Evolutionary conservation across 176 grass and related monocot species (phyloP).

Genomic region (Musa schizocarpa): DNA sequence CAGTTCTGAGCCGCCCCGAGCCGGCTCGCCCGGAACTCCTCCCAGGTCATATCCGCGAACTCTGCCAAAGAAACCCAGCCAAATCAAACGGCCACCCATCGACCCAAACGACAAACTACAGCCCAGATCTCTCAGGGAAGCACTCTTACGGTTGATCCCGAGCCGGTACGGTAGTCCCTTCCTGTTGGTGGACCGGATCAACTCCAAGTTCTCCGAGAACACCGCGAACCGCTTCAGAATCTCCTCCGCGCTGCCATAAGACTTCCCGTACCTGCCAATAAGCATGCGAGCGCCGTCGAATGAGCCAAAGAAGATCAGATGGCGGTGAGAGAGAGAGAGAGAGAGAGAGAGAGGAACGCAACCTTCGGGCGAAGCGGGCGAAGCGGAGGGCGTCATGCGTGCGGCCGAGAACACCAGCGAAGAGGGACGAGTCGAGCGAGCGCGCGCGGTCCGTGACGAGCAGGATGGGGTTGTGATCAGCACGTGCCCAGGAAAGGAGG

Average conservation of each 20-base stretch:
- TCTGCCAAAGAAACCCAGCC: conserved; percentile 18
- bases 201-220: conserved; percentile 72
- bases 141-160: conserved; percentile 64
- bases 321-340: too few relatives aligned
- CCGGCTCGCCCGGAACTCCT: conserved; percentile 62
- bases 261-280: conserved; percentile 58
- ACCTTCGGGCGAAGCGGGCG: conserved; percentile 64
- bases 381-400: conserved; percentile 68
- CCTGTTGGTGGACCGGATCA: conserved; percentile 66
- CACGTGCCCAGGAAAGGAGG: conserved; percentile 20
- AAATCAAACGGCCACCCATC: neutral
- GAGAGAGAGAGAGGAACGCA: neutral
- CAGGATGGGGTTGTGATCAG: conserved; percentile 42
- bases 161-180: conserved; percentile 68
- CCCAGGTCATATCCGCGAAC: conserved; percentile 94
- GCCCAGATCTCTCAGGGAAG: conserved; percentile 1
- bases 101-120: neutral
- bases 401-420: conserved; percentile 53
- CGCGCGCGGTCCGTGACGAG: conserved; percentile 51
- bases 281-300: neutral
- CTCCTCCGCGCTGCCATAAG: conserved; percentile 60
- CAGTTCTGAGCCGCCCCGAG: conserved; percentile 89
- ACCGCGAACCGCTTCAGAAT: conserved; percentile 57
- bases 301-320: neutral
- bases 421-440: conserved; percentile 58